These are phyloP conservation scores for Rhodotorula sp. DNA, from an alignment of 1,284 basidiomycete species.

Conservation along the genomic window DNA sequence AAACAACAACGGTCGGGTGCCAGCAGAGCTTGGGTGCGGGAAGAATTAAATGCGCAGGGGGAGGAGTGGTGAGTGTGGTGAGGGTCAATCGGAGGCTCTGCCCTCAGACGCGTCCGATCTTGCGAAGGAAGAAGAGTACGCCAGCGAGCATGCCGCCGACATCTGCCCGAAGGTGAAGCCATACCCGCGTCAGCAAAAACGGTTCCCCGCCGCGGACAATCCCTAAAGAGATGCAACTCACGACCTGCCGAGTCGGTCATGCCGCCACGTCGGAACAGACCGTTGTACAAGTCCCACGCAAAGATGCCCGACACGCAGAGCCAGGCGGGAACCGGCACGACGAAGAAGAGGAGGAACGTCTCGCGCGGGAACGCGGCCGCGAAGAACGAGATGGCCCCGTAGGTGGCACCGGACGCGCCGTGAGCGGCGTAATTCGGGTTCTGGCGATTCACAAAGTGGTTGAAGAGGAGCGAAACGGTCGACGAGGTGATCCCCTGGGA, in stretches of 20 bases:
- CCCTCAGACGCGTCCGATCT: conserved; percentile 16
- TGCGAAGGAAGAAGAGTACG: conserved; percentile 29
- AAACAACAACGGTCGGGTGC: no score
- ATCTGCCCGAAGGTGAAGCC: neutral
- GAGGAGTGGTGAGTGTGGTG: neutral
- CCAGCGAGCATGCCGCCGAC: conserved; percentile 31
- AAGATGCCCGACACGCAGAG: conserved; percentile 33
- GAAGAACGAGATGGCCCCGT: conserved; percentile 32
- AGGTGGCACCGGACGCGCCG: conserved; percentile 32
- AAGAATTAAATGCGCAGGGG: no score
- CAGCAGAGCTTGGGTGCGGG: neutral
- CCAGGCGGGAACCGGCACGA: conserved; percentile 38
- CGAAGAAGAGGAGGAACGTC: conserved; percentile 39
- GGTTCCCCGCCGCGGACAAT: no score
- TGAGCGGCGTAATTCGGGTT: conserved; percentile 6
- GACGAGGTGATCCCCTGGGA: neutral
- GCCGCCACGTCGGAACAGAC: conserved; percentile 16
- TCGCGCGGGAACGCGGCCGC: conserved; percentile 25
- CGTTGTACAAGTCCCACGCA: conserved; percentile 32
- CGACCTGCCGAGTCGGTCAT: conserved; percentile 35
- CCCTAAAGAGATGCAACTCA: neutral
- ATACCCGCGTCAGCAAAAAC: neutral
- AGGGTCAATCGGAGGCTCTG: neutral
- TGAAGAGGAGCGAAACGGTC: conserved; percentile 9
- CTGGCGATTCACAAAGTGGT: conserved; percentile 4